Evolutionary conservation across 148 eudicot species (phyloP), one percentile per base, ranked within the genome.

Genomic region (Arbutus unedo): DNA sequence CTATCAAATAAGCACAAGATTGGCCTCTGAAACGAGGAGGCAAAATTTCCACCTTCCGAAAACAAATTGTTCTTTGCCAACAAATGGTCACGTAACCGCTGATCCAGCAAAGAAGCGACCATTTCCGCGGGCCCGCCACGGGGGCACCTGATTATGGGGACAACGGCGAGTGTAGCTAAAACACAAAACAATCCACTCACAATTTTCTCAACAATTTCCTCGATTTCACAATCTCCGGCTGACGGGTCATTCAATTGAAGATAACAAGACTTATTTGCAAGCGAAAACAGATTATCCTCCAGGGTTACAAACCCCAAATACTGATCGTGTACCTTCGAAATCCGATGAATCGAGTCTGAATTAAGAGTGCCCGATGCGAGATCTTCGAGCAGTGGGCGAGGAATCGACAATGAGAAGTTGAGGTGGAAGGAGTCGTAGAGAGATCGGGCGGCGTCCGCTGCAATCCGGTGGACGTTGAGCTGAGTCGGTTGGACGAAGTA

Each of bases 41-140:
- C 76, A 16, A 90, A 93, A 84, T 79, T 90, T 55, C 96, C 97
- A 74, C 97, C 96, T 73, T 95, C 98, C 21, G 90, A 85, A 81
- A 95, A 95, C 89, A 95, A 84, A 87, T 95, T 95, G 81, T 95
- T 95, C 89, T 95, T 95, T 1, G 89, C 90, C 90, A 94, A 78
- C 81, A 96, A 86, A 90, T 96, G 99, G 78, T 96, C 99, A 73
- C 98, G 88, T 81, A 96, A 66, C 74, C 90, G 90, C 90, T 96
- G 98, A 90, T 96, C 99, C 81, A 96, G 86, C 85, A 88, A 85
- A 4, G 92, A 90, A 0, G 97, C 97, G 16, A 96, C 99, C 99
- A 96, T 91, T 87, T 96, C 99, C 0, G 99, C 97, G 0, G 98
- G 95, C 43, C 98, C 99, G n/a, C 99, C 99, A 6, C 90, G 85